Conservation (phyloP, 495 filamentous ascomycete species). For the Bryoglossum gracile region DNA sequence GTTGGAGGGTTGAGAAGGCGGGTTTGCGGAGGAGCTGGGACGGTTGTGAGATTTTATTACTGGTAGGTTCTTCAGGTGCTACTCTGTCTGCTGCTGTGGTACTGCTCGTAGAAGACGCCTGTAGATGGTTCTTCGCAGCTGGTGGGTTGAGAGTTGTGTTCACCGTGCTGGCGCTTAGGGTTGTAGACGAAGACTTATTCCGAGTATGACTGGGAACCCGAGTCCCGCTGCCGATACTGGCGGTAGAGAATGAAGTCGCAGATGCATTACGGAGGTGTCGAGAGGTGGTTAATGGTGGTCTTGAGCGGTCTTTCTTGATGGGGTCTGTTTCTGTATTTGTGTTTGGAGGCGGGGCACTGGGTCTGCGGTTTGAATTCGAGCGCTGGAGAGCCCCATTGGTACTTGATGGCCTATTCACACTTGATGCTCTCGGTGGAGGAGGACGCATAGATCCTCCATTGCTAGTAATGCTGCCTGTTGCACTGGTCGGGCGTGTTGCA, state of each 20-base stretch:
- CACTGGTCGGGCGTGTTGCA: constrained; percentile 11
- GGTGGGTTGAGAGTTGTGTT: constrained; percentile 39
- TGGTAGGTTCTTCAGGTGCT: constrained; percentile 20
- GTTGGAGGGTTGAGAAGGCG: constrained; percentile 59
- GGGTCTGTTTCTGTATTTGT: constrained; percentile 15
- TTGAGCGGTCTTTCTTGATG: constrained; percentile 20
- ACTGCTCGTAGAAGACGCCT: no score
- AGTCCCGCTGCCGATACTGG: no score
- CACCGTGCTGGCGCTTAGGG: constrained; percentile 33
- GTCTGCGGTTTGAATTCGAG: constrained; percentile 10
- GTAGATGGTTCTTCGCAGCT: constrained; percentile 15
- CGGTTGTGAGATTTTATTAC: no score
- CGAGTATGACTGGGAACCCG: constrained; percentile 21
- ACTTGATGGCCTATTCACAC: constrained; percentile 11
- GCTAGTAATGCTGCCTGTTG: constrained; percentile 12
- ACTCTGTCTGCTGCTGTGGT: constrained; percentile 20
- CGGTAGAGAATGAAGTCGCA: constrained; percentile 7
- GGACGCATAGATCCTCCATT: constrained; percentile 20
- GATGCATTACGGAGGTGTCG: constrained; percentile 22
- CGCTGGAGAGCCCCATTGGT: constrained; percentile 10
- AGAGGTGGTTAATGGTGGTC: constrained; percentile 19
- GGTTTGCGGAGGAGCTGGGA: no score
- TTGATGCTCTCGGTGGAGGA: constrained; percentile 14
- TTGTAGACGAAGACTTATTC: constrained; percentile 28
- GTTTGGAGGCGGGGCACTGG: constrained; percentile 6